Percentiles rank a stretch among this genome's conserved stretches.
Conservation (phyloP, 805 yeast species). For the Candida tallmaniae region DNA sequence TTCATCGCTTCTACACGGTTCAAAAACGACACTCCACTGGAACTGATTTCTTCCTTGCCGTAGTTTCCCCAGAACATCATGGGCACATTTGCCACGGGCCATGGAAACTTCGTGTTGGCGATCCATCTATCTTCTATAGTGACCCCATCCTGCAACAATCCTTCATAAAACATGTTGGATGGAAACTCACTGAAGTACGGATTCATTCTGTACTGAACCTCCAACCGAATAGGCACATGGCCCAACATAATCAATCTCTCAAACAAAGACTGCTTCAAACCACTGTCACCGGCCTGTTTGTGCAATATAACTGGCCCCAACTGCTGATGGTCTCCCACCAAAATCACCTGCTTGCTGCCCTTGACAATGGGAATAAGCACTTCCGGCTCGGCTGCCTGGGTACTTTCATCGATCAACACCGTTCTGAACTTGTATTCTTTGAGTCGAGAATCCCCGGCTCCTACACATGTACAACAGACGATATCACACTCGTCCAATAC, state of each 20-base stretch:
- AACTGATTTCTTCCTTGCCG: constrained; percentile 85
- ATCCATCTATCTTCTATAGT: constrained; percentile 66
- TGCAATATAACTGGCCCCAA: constrained; percentile 88
- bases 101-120: constrained; percentile 63
- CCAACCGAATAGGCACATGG: constrained; percentile 78
- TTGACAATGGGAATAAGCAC: constrained; percentile 82
- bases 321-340: constrained; percentile 96
- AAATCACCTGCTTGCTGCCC: constrained; percentile 83
- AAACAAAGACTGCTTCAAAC: constrained; percentile 79
- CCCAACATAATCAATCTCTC: constrained; percentile 82
- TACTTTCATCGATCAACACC: constrained; percentile 86
- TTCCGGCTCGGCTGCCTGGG: constrained; percentile 94
- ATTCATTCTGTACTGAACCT: constrained; percentile 94
- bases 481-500: constrained; percentile 62
- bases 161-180: constrained; percentile 89
- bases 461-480: constrained; percentile 87
- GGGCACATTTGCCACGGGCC: constrained; percentile 84
- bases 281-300: constrained; percentile 78
- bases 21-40: constrained; percentile 74
- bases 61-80: constrained; percentile 94
- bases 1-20: constrained; percentile 89
- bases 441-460: constrained; percentile 78
- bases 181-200: constrained; percentile 85
- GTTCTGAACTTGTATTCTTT: constrained; percentile 56
- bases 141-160: constrained; percentile 87